These are phyloP conservation scores for Jimgerdemannia lactiflua DNA, from an alignment of 192 early-diverging fungal genomes.

Conservation along the genomic window DNA sequence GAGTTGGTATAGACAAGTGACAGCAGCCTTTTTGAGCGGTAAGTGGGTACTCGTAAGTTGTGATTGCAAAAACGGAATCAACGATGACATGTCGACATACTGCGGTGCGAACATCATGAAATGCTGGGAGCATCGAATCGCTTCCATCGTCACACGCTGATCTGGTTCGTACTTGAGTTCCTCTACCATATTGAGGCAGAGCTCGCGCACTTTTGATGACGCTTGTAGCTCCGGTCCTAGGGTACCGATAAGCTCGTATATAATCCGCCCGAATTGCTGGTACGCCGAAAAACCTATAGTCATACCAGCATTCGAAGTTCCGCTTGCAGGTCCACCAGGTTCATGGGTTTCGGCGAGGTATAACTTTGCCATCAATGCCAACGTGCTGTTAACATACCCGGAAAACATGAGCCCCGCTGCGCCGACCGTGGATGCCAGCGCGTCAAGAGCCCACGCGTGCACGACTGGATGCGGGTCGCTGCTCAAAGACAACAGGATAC, in stretches of 20 bases:
- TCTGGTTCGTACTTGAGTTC: conserved; percentile 77
- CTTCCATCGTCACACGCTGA: conserved; percentile 74
- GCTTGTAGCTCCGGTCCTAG: conserved; percentile 89
- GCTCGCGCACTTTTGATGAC: conserved; percentile 67
- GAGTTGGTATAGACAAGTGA: conserved; percentile 86
- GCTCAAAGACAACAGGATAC: conserved; percentile 86
- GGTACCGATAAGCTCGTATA: conserved; percentile 85
- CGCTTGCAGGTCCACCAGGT: conserved; percentile 58
- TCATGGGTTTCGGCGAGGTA: conserved; percentile 89
- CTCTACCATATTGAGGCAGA: conserved; percentile 76
- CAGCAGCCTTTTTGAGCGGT: conserved; percentile 66
- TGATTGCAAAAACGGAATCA: conserved; percentile 75
- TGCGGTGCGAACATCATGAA: conserved; percentile 88
- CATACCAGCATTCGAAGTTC: conserved; percentile 57
- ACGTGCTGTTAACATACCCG: conserved; percentile 82
- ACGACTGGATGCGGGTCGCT: conserved; percentile 92
- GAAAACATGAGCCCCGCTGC: conserved; percentile 92
- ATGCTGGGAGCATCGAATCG: conserved; percentile 84
- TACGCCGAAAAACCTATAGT: conserved; percentile 59
- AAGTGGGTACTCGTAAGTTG: conserved; percentile 62
- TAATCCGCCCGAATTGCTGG: conserved; percentile 79
- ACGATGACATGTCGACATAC: conserved; percentile 56
- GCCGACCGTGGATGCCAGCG: conserved; percentile 80
- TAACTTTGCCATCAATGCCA: conserved; percentile 85
- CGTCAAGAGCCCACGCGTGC: conserved; percentile 89